Percentiles rank a stretch among this genome's conserved stretches.
phyloP scores from a whole-genome alignment of 129 eudicot species.

The Escallonia herrerae region DNA sequence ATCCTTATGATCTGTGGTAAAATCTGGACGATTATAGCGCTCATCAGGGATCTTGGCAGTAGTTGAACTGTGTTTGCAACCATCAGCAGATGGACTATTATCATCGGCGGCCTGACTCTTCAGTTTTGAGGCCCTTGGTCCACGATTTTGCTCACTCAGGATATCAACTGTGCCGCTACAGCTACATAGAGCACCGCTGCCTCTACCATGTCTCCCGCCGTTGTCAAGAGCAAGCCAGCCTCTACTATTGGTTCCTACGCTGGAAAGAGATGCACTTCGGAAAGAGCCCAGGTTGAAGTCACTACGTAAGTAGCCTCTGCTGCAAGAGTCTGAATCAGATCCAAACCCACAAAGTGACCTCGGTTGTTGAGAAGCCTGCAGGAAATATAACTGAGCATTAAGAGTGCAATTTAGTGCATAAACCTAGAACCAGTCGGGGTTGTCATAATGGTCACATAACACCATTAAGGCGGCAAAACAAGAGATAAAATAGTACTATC shows the following conservation, averaged over 20 bases:
- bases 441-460: neutral
- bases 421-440: no score
- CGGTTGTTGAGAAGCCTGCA: slow-evolving; percentile 26
- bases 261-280: slow-evolving; percentile 8
- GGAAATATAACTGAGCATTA: neutral
- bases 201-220: slow-evolving; percentile 18
- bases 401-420: neutral
- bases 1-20: slow-evolving; percentile 47
- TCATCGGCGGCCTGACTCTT: slow-evolving; percentile 18
- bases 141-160: slow-evolving; percentile 33
- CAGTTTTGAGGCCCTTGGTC: slow-evolving; percentile 32
- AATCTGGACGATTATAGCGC: slow-evolving; percentile 71
- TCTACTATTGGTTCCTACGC: slow-evolving; percentile 14
- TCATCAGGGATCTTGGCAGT: slow-evolving; percentile 24
- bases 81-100: slow-evolving; percentile 5
- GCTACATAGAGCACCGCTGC: slow-evolving; percentile 15
- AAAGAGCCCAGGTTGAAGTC: slow-evolving; percentile 9
- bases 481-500: no score
- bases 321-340: slow-evolving; percentile 19
- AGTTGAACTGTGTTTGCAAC: slow-evolving; percentile 7
- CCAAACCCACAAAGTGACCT: slow-evolving; percentile 18
- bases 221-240: slow-evolving; percentile 17
- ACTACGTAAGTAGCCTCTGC: slow-evolving; percentile 1
- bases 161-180: slow-evolving; percentile 25
- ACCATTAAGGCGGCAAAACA: neutral